These are phyloP conservation scores for Globisporangium perplexum DNA, from an alignment of 352 stramenopile genomes.

Conservation along the genomic window DNA sequence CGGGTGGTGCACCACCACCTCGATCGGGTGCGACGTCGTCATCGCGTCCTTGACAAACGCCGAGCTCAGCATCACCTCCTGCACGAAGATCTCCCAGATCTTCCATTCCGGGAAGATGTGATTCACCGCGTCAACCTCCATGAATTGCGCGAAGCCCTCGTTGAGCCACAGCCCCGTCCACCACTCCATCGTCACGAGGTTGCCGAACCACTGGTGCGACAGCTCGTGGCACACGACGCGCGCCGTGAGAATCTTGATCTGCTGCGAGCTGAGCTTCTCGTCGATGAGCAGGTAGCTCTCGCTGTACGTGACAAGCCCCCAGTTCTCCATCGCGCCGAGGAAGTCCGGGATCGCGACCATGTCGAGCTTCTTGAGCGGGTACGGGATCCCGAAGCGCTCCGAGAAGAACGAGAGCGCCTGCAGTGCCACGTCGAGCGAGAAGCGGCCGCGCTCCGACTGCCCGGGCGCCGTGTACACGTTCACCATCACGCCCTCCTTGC, in stretches of 20 bases:
- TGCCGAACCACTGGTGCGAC: constrained; percentile 96
- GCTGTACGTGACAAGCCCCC: constrained; percentile 94
- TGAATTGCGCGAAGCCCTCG: constrained; percentile 97
- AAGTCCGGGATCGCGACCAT: constrained; percentile 97
- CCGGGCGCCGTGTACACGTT: constrained; percentile 94
- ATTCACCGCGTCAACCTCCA: constrained; percentile 92
- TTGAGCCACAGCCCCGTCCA: constrained; percentile 96
- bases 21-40: constrained; percentile 90
- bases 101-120: constrained; percentile 91
- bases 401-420: constrained; percentile 71
- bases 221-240: constrained; percentile 97
- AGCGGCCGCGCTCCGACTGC: constrained; percentile 86
- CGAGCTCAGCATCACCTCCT: constrained; percentile 52
- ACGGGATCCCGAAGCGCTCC: constrained; percentile 75
- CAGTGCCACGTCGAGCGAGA: constrained; percentile 79
- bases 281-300: constrained; percentile 90
- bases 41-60: constrained; percentile 92
- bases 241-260: constrained; percentile 62
- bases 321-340: constrained; percentile 93
- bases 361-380: constrained; percentile 97
- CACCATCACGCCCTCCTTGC: constrained; percentile 87
- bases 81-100: constrained; percentile 95
- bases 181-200: constrained; percentile 98
- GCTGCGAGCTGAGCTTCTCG: constrained; percentile 44
- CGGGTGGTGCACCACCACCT: constrained; percentile 90